These are phyloP conservation scores for Lenwebbia sp. DNA, from an alignment of 345 rosid species.

Conservation along the genomic window DNA sequence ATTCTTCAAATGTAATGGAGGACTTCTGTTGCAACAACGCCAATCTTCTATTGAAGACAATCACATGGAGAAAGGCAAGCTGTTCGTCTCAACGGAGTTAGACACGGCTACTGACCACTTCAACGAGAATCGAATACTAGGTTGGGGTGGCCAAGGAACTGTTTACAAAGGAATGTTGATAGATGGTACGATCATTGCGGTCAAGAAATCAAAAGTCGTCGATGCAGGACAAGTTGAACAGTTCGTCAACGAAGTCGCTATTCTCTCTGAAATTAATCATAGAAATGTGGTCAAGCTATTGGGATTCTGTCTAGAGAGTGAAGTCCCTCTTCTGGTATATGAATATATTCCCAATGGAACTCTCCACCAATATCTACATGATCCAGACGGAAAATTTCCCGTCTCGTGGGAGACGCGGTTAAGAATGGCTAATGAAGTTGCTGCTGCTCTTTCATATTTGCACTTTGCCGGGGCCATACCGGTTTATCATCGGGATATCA, in stretches of 20 bases:
- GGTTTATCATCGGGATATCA: too few species aligned
- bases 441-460: not conserved
- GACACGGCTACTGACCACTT: not conserved
- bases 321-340: slow-evolving; percentile 9
- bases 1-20: not conserved
- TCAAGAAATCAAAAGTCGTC: not conserved
- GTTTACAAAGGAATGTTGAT: slow-evolving; percentile 6
- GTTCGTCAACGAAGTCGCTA: slow-evolving; percentile 5
- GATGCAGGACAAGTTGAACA: not conserved
- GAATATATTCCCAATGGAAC: slow-evolving; percentile 10
- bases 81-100: not conserved
- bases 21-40: not conserved
- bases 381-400: too few species aligned
- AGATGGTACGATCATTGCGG: slow-evolving; percentile 1
- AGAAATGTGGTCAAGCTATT: slow-evolving; percentile 3
- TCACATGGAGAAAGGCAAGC: not conserved
- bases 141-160: not conserved
- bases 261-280: slow-evolving; percentile 5
- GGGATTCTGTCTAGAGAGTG: slow-evolving; percentile 3
- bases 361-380: not conserved
- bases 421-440: not conserved
- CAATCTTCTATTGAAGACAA: not conserved
- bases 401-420: too few species aligned
- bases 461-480: too few species aligned
- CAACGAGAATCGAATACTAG: not conserved